A percentile compares a stretch with the other conserved stretches of the same genome.
These are phyloP conservation scores for Trichoderma asperelloides DNA, from an alignment of 495 filamentous ascomycete genomes.

Conservation along the genomic window DNA sequence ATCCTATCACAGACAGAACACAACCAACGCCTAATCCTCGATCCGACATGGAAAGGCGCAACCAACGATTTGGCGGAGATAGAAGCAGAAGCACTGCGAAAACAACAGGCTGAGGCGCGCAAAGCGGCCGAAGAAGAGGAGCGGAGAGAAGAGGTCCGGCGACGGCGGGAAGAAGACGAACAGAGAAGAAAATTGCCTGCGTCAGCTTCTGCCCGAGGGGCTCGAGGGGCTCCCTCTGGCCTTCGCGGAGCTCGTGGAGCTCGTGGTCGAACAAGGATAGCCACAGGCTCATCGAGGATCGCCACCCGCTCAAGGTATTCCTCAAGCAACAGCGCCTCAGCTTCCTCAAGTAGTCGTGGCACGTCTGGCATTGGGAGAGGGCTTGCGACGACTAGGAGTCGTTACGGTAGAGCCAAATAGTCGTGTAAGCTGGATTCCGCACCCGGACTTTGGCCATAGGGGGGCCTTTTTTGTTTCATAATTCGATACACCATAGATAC, in stretches of 20 bases:
- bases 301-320: constrained; percentile 20
- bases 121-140: constrained; percentile 65
- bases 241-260: constrained; percentile 21
- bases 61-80: constrained; percentile 72
- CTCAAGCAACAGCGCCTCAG: constrained; percentile 23
- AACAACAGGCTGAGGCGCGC: constrained; percentile 65
- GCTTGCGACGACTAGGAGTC: constrained; percentile 23
- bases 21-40: constrained; percentile 84
- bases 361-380: constrained; percentile 37
- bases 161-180: constrained; percentile 67
- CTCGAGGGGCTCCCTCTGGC: constrained; percentile 13
- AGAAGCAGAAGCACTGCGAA: constrained; percentile 63
- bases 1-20: constrained; percentile 96
- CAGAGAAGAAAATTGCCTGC: constrained; percentile 40
- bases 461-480: background rate
- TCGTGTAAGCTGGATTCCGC: constrained; percentile 1
- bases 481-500: constrained; percentile 10
- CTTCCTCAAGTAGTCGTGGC: constrained; percentile 21
- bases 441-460: background rate
- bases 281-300: constrained; percentile 13
- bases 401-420: constrained; percentile 15
- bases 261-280: constrained; percentile 19
- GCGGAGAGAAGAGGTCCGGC: constrained; percentile 59
- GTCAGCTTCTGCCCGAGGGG: constrained; percentile 17
- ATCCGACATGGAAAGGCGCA: constrained; percentile 82